phyloP scores from a whole-genome alignment of 2,329 filamentous ascomycete species.

The Claviceps sp. region DNA sequence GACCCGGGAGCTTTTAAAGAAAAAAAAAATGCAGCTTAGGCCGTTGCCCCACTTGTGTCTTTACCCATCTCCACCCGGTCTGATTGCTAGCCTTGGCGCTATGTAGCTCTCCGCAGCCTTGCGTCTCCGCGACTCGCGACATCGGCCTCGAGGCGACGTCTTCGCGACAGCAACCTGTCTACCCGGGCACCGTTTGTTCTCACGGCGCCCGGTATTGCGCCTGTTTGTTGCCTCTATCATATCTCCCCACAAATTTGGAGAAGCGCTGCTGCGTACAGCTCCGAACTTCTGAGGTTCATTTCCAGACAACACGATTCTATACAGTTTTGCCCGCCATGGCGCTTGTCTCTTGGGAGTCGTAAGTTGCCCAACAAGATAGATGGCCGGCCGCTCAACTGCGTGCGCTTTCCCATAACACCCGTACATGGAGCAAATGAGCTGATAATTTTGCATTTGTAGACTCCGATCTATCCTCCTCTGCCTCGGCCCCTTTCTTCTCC shows the following conservation, averaged over 20 bases:
- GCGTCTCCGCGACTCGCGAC: no score
- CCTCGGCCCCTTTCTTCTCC: conserved; percentile 60
- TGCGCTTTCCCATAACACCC: neutral
- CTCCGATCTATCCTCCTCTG: conserved; percentile 44
- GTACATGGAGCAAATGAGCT: neutral
- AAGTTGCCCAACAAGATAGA: neutral
- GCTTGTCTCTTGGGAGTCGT: conserved; percentile 9
- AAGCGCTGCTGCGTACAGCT: neutral
- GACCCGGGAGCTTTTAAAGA: neutral
- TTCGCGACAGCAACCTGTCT: no score
- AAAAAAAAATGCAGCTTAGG: neutral
- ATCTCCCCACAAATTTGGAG: neutral
- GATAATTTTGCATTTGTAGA: conserved; percentile 8
- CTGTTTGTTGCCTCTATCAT: no score
- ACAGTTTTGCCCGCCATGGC: conserved; percentile 1
- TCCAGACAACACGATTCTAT: neutral
- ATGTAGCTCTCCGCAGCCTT: no score
- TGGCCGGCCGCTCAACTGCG: neutral
- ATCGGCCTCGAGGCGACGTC: no score
- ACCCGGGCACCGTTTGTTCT: neutral
- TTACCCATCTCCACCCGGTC: no score
- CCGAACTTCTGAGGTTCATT: neutral
- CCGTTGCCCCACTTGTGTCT: neutral
- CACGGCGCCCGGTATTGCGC: neutral
- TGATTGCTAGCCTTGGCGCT: no score